Percentiles rank a stretch among this genome's conserved stretches.
phyloP scores from a whole-genome alignment of 345 rosid genomes.

The Lumnitzera littorea region DNA sequence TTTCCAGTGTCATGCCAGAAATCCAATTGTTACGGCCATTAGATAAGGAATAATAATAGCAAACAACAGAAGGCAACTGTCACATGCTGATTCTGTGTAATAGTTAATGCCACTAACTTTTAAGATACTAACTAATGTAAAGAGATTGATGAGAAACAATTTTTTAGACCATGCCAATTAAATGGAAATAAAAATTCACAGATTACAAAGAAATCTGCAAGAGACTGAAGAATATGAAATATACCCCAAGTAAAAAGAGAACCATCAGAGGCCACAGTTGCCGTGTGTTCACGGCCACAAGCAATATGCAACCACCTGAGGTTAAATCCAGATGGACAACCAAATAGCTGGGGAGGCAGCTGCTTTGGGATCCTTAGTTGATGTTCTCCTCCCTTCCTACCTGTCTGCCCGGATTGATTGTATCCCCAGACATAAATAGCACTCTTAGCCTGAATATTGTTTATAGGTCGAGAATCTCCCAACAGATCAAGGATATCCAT shows the following conservation, averaged over 20 bases:
- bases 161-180: too few relatives aligned
- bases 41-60: too few relatives aligned
- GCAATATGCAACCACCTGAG: slow-evolving; percentile 87
- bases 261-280: slow-evolving; percentile 95
- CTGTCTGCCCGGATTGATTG: slow-evolving; percentile 91
- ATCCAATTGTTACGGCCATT: too few relatives aligned
- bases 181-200: neutral
- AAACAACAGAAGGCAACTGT: too few relatives aligned
- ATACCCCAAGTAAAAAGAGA: slow-evolving; percentile 96
- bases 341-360: slow-evolving; percentile 89
- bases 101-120: too few relatives aligned
- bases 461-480: slow-evolving; percentile 48
- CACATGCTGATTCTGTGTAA: too few relatives aligned
- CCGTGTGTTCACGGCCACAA: slow-evolving; percentile 92
- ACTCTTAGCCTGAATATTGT: slow-evolving; percentile 57
- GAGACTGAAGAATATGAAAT: slow-evolving; percentile 12
- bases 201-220: neutral
- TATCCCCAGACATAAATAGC: slow-evolving; percentile 98
- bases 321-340: slow-evolving; percentile 73
- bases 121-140: too few relatives aligned
- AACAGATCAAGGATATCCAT: slow-evolving; percentile 71
- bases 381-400: slow-evolving; percentile 59
- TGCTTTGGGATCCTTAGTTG: slow-evolving; percentile 85
- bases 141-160: too few relatives aligned
- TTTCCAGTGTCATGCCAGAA: too few relatives aligned